Evolutionary conservation across 805 yeast species (phyloP), one percentile per base, ranked within the genome.

Genomic region (Blastobotrys terrestris): DNA sequence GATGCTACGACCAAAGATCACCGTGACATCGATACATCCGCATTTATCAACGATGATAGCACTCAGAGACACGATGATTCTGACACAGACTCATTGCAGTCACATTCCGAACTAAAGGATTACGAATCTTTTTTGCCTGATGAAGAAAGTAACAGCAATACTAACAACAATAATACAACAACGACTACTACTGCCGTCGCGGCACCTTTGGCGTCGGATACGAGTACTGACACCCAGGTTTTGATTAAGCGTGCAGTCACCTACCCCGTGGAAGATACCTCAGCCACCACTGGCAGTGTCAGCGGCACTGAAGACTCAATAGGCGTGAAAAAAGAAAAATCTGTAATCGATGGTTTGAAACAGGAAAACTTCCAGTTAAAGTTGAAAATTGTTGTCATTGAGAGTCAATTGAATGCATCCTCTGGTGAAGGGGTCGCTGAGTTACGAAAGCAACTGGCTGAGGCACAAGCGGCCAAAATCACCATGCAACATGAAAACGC

Each of bases 301-400:
- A 44, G 21, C 3, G 18, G 46, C 31, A 15, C n/a, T 39, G 19
- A 16, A 7, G 26, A 31, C 3, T 22, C 31, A 7, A 44, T 42
- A 3, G 48, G 52, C 8, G 48, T 40, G 3, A 16, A 39, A 26
- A 26, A 49, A 42, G 52, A 49, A 26, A 22, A 22, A 19, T 21
- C 31, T 3, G 42, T 20, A 4, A 49, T 54, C n/a, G 57, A 54
- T 7, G 19, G 14, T 18, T 49, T 54, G 39, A 35, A 46, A 20
- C 48, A 40, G n/a, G 53, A 54, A 41, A 49, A 44, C 35, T 52
- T 54, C 21, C 48, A 54, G 41, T 49, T 54, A 15, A 54, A 54
- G 51, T 48, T 54, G 31, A 46, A 46, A 21, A 46, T 54, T 19
- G 49, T 52, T 8, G 46, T 52, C 11, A 41, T 51, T 35, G 57